Conservation (phyloP, 148 eudicot genomes). For the Mesembryanthemum crystallinum region DNA sequence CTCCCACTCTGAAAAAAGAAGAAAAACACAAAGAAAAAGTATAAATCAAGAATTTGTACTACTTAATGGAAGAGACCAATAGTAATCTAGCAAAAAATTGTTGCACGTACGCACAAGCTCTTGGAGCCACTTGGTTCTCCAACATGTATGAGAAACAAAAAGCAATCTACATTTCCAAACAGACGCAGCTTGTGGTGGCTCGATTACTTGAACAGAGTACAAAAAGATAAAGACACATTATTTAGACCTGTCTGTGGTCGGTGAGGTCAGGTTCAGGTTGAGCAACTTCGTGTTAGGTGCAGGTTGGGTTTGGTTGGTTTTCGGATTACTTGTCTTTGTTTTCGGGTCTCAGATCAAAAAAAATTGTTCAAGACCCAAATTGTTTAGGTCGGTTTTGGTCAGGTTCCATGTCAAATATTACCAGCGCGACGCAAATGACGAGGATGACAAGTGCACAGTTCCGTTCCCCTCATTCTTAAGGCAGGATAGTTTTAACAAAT, state of each 20-base stretch:
- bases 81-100: constrained; percentile 2
- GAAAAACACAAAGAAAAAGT: neutral
- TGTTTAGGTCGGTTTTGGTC: neutral
- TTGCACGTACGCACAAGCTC: neutral
- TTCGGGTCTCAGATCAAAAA: no score
- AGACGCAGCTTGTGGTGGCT: neutral
- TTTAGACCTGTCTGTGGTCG: no score
- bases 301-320: no score
- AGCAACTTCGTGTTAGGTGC: no score
- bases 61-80: neutral
- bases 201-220: no score
- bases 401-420: no score
- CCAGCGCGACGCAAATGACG: neutral
- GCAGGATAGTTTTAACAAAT: neutral
- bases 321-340: no score
- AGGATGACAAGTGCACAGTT: neutral
- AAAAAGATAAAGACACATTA: no score
- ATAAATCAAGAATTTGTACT: neutral
- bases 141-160: neutral
- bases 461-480: neutral
- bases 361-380: neutral
- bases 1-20: constrained; percentile 57
- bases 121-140: neutral
- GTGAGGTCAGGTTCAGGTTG: no score
- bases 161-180: neutral